These are phyloP conservation scores for Trametes cingulata DNA, from an alignment of 768 basidiomycete species.

Conservation along the genomic window DNA sequence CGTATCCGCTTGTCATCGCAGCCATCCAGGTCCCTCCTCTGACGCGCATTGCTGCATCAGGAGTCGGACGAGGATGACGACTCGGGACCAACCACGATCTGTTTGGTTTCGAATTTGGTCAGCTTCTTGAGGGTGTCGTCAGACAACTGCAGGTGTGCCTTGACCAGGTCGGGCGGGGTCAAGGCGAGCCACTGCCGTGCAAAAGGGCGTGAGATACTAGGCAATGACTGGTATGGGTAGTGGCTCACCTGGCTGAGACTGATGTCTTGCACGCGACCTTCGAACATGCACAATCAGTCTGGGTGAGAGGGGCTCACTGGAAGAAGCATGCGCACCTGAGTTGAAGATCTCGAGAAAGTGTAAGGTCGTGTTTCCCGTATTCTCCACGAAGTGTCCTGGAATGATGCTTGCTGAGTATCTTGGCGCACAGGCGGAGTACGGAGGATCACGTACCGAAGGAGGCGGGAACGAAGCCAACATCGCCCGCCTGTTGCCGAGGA, in stretches of 20 bases:
- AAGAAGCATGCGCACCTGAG: conserved; percentile 5
- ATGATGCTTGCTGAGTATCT: no score
- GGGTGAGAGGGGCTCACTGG: no score
- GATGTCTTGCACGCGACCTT: conserved; percentile 53
- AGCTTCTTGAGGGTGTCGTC: conserved; percentile 52
- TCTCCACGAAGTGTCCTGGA: conserved; percentile 60
- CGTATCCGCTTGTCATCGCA: no score
- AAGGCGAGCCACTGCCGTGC: conserved; percentile 55
- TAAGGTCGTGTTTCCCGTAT: conserved; percentile 59
- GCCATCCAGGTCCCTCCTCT: no score
- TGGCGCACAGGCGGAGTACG: not conserved
- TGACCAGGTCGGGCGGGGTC: conserved; percentile 57
- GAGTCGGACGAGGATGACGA: not conserved
- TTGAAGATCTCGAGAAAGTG: conserved; percentile 60
- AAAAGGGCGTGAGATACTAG: not conserved
- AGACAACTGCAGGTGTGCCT: conserved; percentile 55
- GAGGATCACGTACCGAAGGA: conserved; percentile 32
- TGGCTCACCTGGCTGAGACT: conserved; percentile 43
- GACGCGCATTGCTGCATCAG: no score
- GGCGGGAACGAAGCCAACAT: conserved; percentile 28
- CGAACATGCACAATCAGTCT: not conserved
- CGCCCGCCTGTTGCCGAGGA: conserved; percentile 14
- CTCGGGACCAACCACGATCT: conserved; percentile 6
- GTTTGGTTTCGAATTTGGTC: conserved; percentile 31
- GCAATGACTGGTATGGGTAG: no score